Evolutionary conservation across 1,284 basidiomycete species (phyloP).

Genomic region (Boletus semigastroideus): DNA sequence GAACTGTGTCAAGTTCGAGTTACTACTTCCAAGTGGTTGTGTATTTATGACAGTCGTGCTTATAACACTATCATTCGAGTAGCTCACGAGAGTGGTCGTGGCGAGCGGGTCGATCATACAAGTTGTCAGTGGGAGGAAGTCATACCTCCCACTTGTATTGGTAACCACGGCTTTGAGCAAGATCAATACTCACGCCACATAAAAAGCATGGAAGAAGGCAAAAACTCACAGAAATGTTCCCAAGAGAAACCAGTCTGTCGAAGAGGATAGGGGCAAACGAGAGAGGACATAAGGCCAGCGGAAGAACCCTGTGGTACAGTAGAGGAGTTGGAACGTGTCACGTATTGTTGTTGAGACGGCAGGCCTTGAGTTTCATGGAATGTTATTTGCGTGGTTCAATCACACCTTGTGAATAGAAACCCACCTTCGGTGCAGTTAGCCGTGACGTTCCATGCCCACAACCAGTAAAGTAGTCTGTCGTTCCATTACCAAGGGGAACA

Average conservation of each 20-base stretch:
- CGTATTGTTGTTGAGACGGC: slow-evolving; percentile 10
- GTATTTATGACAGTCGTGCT: slow-evolving; percentile 1
- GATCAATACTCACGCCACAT: no score
- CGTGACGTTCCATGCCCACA: slow-evolving; percentile 14
- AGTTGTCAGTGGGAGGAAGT: no score
- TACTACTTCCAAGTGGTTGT: slow-evolving; percentile 2
- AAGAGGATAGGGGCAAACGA: slow-evolving; percentile 17
- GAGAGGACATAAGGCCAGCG: slow-evolving; percentile 6
- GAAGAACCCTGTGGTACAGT: not conserved
- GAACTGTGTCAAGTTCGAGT: slow-evolving; percentile 11
- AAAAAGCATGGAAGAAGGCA: no score
- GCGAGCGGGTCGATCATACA: slow-evolving; percentile 15
- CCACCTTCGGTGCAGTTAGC: slow-evolving; percentile 5
- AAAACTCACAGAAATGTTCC: slow-evolving; percentile 8
- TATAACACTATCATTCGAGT: slow-evolving; percentile 1
- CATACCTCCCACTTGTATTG: no score
- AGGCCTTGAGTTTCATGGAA: slow-evolving; percentile 2
- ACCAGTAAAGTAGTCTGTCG: slow-evolving; percentile 6
- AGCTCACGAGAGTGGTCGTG: slow-evolving; percentile 18
- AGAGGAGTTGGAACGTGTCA: slow-evolving; percentile 14
- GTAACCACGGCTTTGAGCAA: no score
- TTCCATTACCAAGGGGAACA: slow-evolving; percentile 5
- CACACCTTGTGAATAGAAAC: not conserved
- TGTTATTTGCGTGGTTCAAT: not conserved
- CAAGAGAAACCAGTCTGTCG: slow-evolving; percentile 1